Evolutionary conservation across 805 yeast genomes (phyloP), one percentile per base, ranked within the genome.

Genomic region (Millerozyma acaciae): DNA sequence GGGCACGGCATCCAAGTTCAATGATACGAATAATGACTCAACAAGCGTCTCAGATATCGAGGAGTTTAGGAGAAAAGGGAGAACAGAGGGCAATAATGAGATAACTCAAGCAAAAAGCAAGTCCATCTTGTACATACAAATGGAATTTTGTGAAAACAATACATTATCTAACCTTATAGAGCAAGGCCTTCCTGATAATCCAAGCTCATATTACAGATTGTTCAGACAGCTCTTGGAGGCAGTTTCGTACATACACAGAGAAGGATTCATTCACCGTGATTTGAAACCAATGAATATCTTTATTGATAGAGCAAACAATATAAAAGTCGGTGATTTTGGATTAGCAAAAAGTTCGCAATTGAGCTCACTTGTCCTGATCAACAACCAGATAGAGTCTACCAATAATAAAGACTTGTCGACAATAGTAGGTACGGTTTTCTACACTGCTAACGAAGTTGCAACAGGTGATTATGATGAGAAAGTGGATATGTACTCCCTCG

Each of bases 101-200:
- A 28, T 32, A n/a, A 29, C 21, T 10, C 24, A 16, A 17, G 21
- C 14, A n/a, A 25, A 22, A 26, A 14, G 16, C 21, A 47, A 43
- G 42, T 83, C 89, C 33, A 87, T 95, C 0, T 60, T 93, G 19
- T 93, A 85, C 54, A 93, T 93, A 45, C 99, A 93, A 53, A 93
- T 93, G 99, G 98, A 93, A 56, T 93, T 93, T 49, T 93, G 99
- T 60, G 98, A 93, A 50, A 93, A 90, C 51, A 86, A 85, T 37
- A 90, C 99, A 0, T 60, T 93, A 18, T 73, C 75, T 32, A 96
- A 93, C 59, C 63, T 93, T 40, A 90, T 93, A 29, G 75, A 70
- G 34, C 74, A 76, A 25, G 88, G 87, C 0, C 65, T 93, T 8
- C 84, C 80, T 4, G 63, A 63, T 7, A 76, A 84, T 30, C 65